A percentile compares a stretch with the other conserved stretches of the same genome.
These are phyloP conservation scores for Plectosphaerella cucumerina DNA, from an alignment of 2,329 filamentous ascomycete species.

Conservation along the genomic window DNA sequence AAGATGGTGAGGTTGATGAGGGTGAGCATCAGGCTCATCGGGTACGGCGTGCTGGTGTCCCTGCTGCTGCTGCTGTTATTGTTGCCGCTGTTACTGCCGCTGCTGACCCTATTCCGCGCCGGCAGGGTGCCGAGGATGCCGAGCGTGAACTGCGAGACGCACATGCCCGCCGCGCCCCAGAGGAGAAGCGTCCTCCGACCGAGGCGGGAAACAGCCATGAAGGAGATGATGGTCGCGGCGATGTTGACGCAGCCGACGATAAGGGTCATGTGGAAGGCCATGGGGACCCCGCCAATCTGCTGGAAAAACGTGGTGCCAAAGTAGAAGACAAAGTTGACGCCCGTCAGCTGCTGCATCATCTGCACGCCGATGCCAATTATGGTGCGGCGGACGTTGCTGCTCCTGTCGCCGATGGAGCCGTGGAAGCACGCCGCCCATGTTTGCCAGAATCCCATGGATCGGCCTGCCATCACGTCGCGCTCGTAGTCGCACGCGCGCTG, in stretches of 20 bases:
- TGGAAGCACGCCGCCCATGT: slow-evolving; percentile 58
- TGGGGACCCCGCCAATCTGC: slow-evolving; percentile 57
- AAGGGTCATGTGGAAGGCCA: slow-evolving; percentile 68
- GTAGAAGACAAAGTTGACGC: slow-evolving; percentile 71
- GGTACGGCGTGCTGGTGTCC: too few species aligned
- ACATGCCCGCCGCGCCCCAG: slow-evolving; percentile 66
- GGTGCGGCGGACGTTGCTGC: slow-evolving; percentile 54
- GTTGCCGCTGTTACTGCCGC: too few species aligned
- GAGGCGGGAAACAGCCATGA: slow-evolving; percentile 14
- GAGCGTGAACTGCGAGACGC: slow-evolving; percentile 66
- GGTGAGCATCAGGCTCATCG: slow-evolving; percentile 53
- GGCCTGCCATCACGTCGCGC: slow-evolving; percentile 52
- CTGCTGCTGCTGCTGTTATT: slow-evolving; percentile 20
- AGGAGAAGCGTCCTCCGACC: slow-evolving; percentile 60
- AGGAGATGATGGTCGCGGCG: slow-evolving; percentile 9
- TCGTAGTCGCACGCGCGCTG: slow-evolving; percentile 72
- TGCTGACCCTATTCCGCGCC: slow-evolving; percentile 24
- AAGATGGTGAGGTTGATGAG: slow-evolving; percentile 79
- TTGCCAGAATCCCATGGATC: slow-evolving; percentile 38
- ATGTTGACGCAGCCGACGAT: slow-evolving; percentile 57
- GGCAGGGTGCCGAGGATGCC: slow-evolving; percentile 50
- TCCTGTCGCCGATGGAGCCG: slow-evolving; percentile 49
- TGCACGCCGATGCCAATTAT: slow-evolving; percentile 53
- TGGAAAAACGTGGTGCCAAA: slow-evolving; percentile 69
- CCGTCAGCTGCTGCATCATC: slow-evolving; percentile 53